phyloP scores from a whole-genome alignment of 352 stramenopile species.

The Thalassiosira ordinaria region DNA sequence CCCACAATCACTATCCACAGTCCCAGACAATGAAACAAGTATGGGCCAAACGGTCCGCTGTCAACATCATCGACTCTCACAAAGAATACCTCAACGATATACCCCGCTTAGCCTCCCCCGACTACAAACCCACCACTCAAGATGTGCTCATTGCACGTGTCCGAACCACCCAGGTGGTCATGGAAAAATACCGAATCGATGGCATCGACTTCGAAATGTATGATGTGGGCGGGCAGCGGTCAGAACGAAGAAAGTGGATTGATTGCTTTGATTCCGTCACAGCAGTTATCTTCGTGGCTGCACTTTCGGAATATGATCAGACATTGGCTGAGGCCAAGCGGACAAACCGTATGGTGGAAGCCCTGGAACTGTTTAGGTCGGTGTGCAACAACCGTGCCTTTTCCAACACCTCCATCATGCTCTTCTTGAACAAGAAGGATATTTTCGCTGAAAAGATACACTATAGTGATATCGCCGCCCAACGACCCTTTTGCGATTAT shows the following conservation, averaged over 20 bases:
- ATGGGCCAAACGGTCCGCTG: constrained; percentile 88
- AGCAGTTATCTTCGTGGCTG: constrained; percentile 96
- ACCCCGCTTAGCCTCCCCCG: constrained; percentile 88
- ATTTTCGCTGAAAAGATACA: constrained; percentile 96
- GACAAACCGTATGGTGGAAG: constrained; percentile 96
- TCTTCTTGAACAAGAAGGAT: constrained; percentile 98
- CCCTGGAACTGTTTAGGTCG: constrained; percentile 94
- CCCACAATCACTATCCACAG: constrained; percentile 46
- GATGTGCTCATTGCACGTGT: constrained; percentile 94
- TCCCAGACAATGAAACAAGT: constrained; percentile 84
- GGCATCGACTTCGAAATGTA: constrained; percentile 96
- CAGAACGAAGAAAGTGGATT: constrained; percentile 89
- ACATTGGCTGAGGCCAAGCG: constrained; percentile 92
- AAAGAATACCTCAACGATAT: constrained; percentile 96
- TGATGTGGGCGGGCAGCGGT: constrained; percentile 94
- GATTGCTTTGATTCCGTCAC: constrained; percentile 96
- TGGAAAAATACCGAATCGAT: constrained; percentile 93
- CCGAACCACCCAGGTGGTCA: constrained; percentile 92
- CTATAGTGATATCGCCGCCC: constrained; percentile 83
- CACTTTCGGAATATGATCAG: constrained; percentile 95
- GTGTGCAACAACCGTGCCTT: constrained; percentile 96
- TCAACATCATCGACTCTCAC: constrained; percentile 95
- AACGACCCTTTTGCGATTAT: constrained; percentile 83
- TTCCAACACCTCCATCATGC: constrained; percentile 93
- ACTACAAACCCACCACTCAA: constrained; percentile 86